phyloP scores from a whole-genome alignment of 164 flowering plant genomes.

The Santalum album region DNA sequence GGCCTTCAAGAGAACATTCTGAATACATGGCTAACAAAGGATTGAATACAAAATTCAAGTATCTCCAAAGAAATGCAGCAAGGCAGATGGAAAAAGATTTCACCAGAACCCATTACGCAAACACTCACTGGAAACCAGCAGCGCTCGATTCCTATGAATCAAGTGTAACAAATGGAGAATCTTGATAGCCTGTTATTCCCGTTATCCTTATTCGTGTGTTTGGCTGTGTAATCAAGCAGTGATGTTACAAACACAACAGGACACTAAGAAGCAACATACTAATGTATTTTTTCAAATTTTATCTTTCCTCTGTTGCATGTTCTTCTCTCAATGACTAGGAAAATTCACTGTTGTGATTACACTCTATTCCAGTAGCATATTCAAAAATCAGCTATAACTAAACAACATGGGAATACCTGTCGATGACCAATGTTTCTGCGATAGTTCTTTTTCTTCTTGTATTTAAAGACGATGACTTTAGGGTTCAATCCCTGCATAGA shows the following conservation, averaged over 20 bases:
- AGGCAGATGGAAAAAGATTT: too few relatives aligned
- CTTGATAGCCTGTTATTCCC: slow-evolving; percentile 80
- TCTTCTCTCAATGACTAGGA: not conserved
- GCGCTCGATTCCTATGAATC: slow-evolving; percentile 18
- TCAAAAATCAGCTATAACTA: not conserved
- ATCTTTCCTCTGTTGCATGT: too few relatives aligned
- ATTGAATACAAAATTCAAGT: too few relatives aligned
- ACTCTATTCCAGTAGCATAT: not conserved
- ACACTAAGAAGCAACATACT: not conserved
- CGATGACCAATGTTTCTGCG: slow-evolving; percentile 86
- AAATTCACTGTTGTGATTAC: not conserved
- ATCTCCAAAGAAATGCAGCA: too few relatives aligned
- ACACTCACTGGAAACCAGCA: not conserved
- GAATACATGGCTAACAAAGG: too few relatives aligned
- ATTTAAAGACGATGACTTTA: slow-evolving; percentile 83
- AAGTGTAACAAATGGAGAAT: slow-evolving; percentile 51
- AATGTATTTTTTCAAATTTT: not conserved
- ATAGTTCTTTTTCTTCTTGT: slow-evolving; percentile 75
- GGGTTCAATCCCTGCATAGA: slow-evolving; percentile 49
- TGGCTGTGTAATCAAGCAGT: slow-evolving; percentile 50
- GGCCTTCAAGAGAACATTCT: too few relatives aligned
- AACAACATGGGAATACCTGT: slow-evolving; percentile 48
- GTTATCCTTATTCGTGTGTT: slow-evolving; percentile 78
- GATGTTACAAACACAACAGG: not conserved
- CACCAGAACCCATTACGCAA: too few relatives aligned